A percentile compares a stretch with the other conserved stretches of the same genome.
phyloP scores from a whole-genome alignment of 441 rosid genomes.

The Eruca vesicaria region DNA sequence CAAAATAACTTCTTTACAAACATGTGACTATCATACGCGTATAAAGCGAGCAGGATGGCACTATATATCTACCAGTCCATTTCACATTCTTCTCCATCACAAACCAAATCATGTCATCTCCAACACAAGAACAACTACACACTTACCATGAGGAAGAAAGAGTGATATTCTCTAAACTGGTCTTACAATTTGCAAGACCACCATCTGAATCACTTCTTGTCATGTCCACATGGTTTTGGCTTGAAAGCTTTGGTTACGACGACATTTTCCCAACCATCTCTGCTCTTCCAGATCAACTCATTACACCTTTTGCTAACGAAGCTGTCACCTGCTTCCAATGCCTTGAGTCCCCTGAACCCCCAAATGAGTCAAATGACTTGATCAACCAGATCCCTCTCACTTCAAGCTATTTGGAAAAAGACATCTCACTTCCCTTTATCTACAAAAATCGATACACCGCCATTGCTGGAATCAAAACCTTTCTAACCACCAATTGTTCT shows the following conservation, averaged over 20 bases:
- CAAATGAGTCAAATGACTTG: too few relatives aligned
- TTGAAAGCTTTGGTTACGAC: conserved; percentile 53
- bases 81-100: neutral
- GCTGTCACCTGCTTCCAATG: conserved; percentile 35
- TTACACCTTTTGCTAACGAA: conserved; percentile 43
- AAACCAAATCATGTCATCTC: conserved; percentile 23
- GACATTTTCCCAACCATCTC: conserved; percentile 36
- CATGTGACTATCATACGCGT: neutral
- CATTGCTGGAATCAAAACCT: conserved; percentile 8
- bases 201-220: conserved; percentile 52
- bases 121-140: conserved; percentile 41
- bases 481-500: conserved; percentile 42
- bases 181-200: conserved; percentile 31
- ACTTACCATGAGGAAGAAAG: conserved; percentile 51
- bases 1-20: neutral
- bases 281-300: conserved; percentile 25
- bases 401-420: conserved; percentile 26
- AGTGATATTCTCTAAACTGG: conserved; percentile 46
- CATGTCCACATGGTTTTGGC: conserved; percentile 69
- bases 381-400: conserved; percentile 40
- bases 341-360: conserved; percentile 20
- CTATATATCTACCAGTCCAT: neutral
- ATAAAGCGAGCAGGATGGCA: neutral
- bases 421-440: conserved; percentile 36
- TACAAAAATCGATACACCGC: conserved; percentile 42